These are phyloP conservation scores for Suhomyces sp. DNA, from an alignment of 805 yeast genomes.

Conservation along the genomic window DNA sequence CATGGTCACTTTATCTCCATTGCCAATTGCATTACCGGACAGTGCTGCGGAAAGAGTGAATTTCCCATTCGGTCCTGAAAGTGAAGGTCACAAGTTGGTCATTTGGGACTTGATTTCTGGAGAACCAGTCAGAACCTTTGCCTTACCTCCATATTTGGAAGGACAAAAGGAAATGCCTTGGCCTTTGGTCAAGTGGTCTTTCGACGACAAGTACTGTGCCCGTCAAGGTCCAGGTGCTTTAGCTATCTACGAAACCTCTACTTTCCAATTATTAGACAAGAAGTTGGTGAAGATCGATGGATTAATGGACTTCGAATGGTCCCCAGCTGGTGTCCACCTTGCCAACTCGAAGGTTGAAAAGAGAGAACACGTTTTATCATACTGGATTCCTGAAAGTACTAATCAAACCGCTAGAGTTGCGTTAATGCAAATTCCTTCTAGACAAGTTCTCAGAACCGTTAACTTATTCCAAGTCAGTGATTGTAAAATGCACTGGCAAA, in stretches of 20 bases:
- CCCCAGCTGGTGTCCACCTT: conserved; percentile 81
- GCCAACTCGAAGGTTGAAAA: conserved; percentile 53
- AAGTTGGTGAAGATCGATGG: conserved; percentile 82
- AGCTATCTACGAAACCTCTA: conserved; percentile 80
- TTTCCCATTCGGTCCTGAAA: conserved; percentile 82
- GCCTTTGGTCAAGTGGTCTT: conserved; percentile 97
- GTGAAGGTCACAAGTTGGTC: conserved; percentile 90
- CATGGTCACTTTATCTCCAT: conserved; percentile 85
- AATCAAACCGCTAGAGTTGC: conserved; percentile 96
- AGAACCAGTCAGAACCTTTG: conserved; percentile 84
- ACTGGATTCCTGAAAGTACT: conserved; percentile 93
- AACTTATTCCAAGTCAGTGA: conserved; percentile 93
- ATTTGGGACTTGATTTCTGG: conserved; percentile 90
- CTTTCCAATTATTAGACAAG: conserved; percentile 80
- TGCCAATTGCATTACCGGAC: conserved; percentile 69
- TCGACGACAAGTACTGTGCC: conserved; percentile 89
- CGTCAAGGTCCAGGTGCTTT: conserved; percentile 92
- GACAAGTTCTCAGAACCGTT: conserved; percentile 81
- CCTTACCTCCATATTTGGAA: conserved; percentile 74
- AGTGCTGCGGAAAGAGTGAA: conserved; percentile 60
- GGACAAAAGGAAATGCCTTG: conserved; percentile 74
- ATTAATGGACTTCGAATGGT: conserved; percentile 88
- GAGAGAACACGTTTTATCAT: conserved; percentile 70
- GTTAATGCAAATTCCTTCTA: conserved; percentile 81
- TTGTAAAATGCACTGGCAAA: conserved; percentile 93